Base-by-base conservation (phyloP, 2,329 filamentous ascomycete species). In the Periconia sp. region DNA sequence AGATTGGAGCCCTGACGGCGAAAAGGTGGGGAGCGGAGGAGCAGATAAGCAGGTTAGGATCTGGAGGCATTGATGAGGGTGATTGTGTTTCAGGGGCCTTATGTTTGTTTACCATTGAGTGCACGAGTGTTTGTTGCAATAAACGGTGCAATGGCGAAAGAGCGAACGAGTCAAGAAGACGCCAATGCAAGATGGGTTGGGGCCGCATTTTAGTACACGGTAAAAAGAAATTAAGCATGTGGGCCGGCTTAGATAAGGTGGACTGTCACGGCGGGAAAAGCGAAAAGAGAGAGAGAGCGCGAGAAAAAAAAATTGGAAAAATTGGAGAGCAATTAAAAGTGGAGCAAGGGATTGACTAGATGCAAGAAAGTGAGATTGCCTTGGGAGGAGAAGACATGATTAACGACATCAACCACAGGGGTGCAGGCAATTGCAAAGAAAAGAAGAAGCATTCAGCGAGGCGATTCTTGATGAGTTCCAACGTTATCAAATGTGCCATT, bases 1-100 rank as follows among this genome's bases (percentile, higher is more conserved):
- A 13, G 93, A 97, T 72, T 97, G 93, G 94, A 92, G 90, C 63
- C 88, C 91, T 0, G 92, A 97, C 71, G 94, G 94, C 9, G 84
- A 91, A 63, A 87, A 87, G 63, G 92, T 97, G 15, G 92, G 87
- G 17, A 96, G 92, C 72, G 94, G 92, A 50, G 94, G 94, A 10
- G 93, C 93, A 71, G 94, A 99, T 74, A 97, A 96, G 74, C 80
- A 81, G 47, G 83, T 88, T 49, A 78, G 83, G 65, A 81, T 87
- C 61, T 88, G 85, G 85, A 80, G 82, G 62, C 82, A 87, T 72
- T 88, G 69, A 65, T 27, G n/a, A 31, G 37, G 31, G 7, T 7
- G 8, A 33, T 33, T 33, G 8, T 33, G 7, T 7, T 33, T 7
- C 31, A 33, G 31, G 33, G 33, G 33, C 33, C 6, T 37, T 11